Conservation (phyloP, 129 eudicot genomes). For the carrot (Daucus carota) region DNA sequence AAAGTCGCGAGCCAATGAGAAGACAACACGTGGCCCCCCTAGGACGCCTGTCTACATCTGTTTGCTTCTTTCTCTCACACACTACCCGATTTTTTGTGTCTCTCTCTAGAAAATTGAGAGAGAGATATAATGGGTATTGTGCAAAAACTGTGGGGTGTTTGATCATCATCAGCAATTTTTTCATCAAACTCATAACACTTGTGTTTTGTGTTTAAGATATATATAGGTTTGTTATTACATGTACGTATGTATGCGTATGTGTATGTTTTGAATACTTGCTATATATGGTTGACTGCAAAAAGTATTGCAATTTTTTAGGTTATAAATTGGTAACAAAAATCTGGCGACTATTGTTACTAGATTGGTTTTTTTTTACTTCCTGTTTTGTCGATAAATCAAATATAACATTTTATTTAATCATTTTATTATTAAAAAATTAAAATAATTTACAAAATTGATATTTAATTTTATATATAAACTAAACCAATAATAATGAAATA, state of each 20-base stretch:
- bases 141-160: background rate
- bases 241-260: background rate
- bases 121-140: background rate
- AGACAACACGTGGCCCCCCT: constrained; percentile 28
- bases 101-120: constrained; percentile 3
- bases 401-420: too few relatives aligned
- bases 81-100: constrained; percentile 10
- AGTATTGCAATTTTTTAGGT: background rate
- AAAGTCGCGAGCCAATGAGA: constrained; percentile 16
- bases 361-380: background rate
- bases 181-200: background rate
- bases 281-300: background rate
- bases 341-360: background rate
- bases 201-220: background rate
- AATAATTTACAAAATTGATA: too few relatives aligned
- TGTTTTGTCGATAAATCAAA: too few relatives aligned
- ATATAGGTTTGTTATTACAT: background rate
- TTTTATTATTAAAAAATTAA: too few relatives aligned
- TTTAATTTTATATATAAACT: too few relatives aligned
- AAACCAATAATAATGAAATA: too few relatives aligned
- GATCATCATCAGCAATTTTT: background rate
- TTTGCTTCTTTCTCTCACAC: background rate
- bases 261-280: background rate
- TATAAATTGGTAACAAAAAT: background rate
- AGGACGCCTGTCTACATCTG: constrained; percentile 29